Base-by-base conservation (phyloP, 2,329 filamentous ascomycete genomes). In the Metarhizium brunneum region DNA sequence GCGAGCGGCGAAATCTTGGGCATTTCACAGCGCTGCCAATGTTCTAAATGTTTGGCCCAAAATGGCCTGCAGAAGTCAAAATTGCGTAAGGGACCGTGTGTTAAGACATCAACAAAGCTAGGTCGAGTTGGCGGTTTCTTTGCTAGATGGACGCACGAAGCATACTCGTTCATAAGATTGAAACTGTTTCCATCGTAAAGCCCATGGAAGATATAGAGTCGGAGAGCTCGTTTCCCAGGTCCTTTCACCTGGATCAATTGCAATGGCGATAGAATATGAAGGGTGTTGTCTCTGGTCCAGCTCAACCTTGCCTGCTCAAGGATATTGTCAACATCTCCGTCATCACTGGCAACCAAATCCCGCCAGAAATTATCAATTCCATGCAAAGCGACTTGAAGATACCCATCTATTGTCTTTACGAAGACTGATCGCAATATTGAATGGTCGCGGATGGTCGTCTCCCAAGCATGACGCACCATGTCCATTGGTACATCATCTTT, bases 101-200 rank as follows among this genome's bases (percentile, higher is more conserved):
- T 74, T 1, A 96, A 70, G 0, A 83, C 80, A 4, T 89, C 81
- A 4, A 87, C 67, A 63, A 94, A 95, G 0, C 73, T 65, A 1
- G 83, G 82, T 0, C 74, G 74, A 7, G 66, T 63, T 0, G 65
- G 1, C 2, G 62, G 42, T 57, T 63, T 7, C 49, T 62, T 29
- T 2, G 53, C 53, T 2, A 40, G 14, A 47, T 68, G 68, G 7
- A 62, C 49, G 8, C 52, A 47, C 32, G 64, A 16, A 64, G 95
- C 74, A 20, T 77, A 70, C 3, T 79, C 66, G 20, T 95, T 76
- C 43, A 95, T 76, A 29, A 90, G 68, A 2, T 80, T 77, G 43
- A 95, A 79, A 58, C 90, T 92, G 60, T 81, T 86, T 2, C 90
- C 92, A 68, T 96, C 92, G 62, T 96, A 96, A 0, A 96, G 69